These are phyloP conservation scores for Rubia peregrina DNA, from an alignment of 305 asterid species.

Conservation along the genomic window DNA sequence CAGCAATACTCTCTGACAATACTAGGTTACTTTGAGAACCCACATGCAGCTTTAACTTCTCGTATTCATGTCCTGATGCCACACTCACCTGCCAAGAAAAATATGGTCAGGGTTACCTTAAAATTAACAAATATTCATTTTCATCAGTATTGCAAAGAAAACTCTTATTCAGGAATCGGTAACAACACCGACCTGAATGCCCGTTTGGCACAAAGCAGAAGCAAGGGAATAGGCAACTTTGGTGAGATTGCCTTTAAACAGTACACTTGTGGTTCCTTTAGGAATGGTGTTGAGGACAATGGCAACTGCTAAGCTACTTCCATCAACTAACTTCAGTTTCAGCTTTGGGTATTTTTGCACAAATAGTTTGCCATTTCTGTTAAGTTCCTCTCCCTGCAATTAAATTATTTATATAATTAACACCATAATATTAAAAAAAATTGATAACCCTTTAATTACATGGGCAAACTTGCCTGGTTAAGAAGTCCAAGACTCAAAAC, in stretches of 20 bases:
- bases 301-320: conserved; percentile 32
- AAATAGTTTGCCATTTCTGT: conserved; percentile 34
- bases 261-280: conserved; percentile 22
- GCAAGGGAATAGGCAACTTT: conserved; percentile 51
- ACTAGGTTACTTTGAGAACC: conserved; percentile 21
- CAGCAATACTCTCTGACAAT: conserved; percentile 24
- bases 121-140: not conserved
- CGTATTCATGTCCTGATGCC: conserved; percentile 29
- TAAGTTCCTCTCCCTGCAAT: conserved; percentile 42
- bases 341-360: conserved; percentile 29
- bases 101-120: not conserved
- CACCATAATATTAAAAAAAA: not conserved
- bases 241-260: conserved; percentile 23
- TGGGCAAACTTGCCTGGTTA: conserved; percentile 43
- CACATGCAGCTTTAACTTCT: conserved; percentile 37
- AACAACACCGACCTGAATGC: conserved; percentile 36
- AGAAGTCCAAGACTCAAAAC: conserved; percentile 65
- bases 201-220: conserved; percentile 36
- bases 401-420: not conserved
- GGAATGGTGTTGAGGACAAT: conserved; percentile 29
- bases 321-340: conserved; percentile 34
- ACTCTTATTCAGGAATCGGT: not conserved
- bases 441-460: not conserved
- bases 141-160: not conserved
- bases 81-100: conserved; percentile 34